Conservation (phyloP, 1,139 yeast genomes). For the Lodderomyces margitis region DNA sequence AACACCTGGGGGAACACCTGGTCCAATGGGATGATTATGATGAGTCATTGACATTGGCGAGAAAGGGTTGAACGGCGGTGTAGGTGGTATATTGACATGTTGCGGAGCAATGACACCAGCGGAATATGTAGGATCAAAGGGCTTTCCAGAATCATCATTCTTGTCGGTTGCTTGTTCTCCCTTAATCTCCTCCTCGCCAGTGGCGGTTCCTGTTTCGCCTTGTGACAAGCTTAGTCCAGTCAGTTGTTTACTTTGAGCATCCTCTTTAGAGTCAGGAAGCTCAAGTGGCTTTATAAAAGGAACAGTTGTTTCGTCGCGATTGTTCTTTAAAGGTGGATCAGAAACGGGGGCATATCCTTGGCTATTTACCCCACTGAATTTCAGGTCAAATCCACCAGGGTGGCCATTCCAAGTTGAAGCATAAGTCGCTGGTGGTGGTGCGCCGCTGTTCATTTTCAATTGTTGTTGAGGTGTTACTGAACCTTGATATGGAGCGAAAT, state of each 20-base stretch:
- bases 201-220: neutral
- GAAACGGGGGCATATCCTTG: conserved; percentile 25
- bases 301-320: conserved; percentile 16
- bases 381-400: conserved; percentile 6
- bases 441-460: conserved; percentile 10
- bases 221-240: conserved; percentile 11
- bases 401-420: conserved; percentile 25
- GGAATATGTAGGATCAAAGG: neutral
- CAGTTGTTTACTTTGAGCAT: conserved; percentile 12
- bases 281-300: conserved; percentile 33
- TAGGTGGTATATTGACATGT: conserved; percentile 27
- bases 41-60: conserved; percentile 9
- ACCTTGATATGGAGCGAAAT: conserved; percentile 15
- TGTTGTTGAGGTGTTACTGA: conserved; percentile 35
- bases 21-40: neutral
- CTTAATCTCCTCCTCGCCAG: neutral
- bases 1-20: neutral
- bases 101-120: conserved; percentile 17
- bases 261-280: conserved; percentile 30
- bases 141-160: neutral
- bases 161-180: neutral
- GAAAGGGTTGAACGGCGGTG: conserved; percentile 13
- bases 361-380: conserved; percentile 14
- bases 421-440: conserved; percentile 1
- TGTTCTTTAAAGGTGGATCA: conserved; percentile 35